Base-by-base conservation (phyloP, 352 stramenopile species). In the Poterioochromonas sp. region DNA sequence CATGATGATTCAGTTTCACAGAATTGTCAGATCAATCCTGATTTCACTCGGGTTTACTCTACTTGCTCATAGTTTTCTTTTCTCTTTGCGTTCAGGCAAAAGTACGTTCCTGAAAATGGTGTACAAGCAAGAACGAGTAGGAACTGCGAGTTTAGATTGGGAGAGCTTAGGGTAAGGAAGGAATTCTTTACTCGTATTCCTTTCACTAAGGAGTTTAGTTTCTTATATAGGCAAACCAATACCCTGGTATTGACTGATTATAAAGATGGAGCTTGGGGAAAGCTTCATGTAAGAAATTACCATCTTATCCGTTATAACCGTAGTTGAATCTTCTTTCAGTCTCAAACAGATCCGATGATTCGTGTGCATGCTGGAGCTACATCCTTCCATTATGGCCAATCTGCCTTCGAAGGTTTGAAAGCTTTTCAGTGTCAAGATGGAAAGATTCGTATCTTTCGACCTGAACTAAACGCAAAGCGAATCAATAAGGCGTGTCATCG, bases 391-490 rank as follows among this genome's bases (percentile, higher is more conserved):
- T 94, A 94, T 79, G 89, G 89, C 29, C 89, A 94, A 80, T 73
- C 84, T 29, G 79, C 84, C 44, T 95, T 95, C 82, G 90, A 95
- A 82, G 90, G 90, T 41, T 80, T 95, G 0, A 95, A 95, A 82
- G 90, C 90, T 32, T 94, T 93, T 82, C 84, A 83, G 62, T 84
- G 90, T 64, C 82, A 87, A 79, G 89, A 95, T 81, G 82, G 82
- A 47, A 62, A 83, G 85, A 84, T 79, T 81, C 81, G 73, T 29
- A 79, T 93, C 15, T 95, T 95, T 82, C 85, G 90, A 76, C 89
- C 90, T 35, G 79, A 92, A 62, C 88, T 90, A 79, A 94, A 94
- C 83, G 85, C 87, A 22, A 87, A 89, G 60, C 84, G 90, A 37
- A 90, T 95, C 78, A 82, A 88, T 80, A 81, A 77, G 22, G 88